Evolutionary conservation across 1,139 yeast species (phyloP).

Genomic region (Suhomyces bolitotheri): DNA sequence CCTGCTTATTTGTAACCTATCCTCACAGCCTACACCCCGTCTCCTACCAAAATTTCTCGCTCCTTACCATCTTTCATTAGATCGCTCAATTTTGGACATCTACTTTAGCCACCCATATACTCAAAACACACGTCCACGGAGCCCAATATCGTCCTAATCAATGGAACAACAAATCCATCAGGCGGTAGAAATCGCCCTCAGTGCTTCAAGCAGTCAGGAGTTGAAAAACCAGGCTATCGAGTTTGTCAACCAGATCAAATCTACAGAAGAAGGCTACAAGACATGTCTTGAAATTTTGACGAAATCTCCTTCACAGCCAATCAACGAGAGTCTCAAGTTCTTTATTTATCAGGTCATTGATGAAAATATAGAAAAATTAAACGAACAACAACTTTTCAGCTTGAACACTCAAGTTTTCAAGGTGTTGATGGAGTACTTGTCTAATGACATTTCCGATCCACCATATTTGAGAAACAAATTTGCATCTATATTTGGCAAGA

Average conservation of each 20-base stretch:
- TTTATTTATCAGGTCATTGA: conserved; percentile 82
- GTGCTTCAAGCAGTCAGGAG: conserved; percentile 67
- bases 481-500: conserved; percentile 67
- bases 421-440: conserved; percentile 34
- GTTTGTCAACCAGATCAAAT: conserved; percentile 72
- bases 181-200: conserved; percentile 88
- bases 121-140: not conserved
- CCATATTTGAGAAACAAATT: conserved; percentile 74
- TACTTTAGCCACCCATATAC: not conserved
- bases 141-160: not conserved
- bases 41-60: too few relatives aligned
- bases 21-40: too few relatives aligned
- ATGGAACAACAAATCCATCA: conserved; percentile 91
- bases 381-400: conserved; percentile 41
- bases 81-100: not conserved
- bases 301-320: conserved; percentile 22
- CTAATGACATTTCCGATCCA: conserved; percentile 48
- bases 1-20: too few relatives aligned
- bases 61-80: not conserved
- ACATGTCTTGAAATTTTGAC: conserved; percentile 66
- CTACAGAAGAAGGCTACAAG: conserved; percentile 77
- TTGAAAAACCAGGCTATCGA: conserved; percentile 83
- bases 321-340: conserved; percentile 62
- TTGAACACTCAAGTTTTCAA: conserved; percentile 45
- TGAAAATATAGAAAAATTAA: conserved; percentile 55